phyloP scores from a whole-genome alignment of 257 asterid species.

The Scutellaria baicalensis region DNA sequence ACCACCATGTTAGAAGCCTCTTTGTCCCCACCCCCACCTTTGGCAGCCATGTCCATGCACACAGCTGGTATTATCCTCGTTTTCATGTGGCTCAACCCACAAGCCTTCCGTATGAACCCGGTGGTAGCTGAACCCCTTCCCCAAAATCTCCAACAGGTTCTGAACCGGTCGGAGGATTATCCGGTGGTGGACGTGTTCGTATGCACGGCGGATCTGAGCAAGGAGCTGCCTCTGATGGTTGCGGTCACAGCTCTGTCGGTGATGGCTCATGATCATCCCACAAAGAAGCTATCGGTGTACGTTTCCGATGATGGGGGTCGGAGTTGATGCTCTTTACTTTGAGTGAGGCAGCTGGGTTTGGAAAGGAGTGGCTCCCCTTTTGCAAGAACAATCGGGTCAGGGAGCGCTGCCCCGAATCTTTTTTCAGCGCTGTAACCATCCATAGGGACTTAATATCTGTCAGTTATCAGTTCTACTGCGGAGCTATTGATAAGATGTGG shows the following conservation, averaged over 20 bases:
- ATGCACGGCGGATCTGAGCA: slow-evolving; percentile 65
- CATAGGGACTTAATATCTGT: too few species aligned
- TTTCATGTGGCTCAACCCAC: slow-evolving; percentile 53
- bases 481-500: too few species aligned
- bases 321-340: slow-evolving; percentile 56
- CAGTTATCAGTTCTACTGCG: too few species aligned
- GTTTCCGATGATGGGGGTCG: slow-evolving; percentile 78
- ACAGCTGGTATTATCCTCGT: slow-evolving; percentile 35
- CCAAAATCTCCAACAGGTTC: slow-evolving; percentile 16
- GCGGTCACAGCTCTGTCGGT: slow-evolving; percentile 66
- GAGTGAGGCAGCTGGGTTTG: slow-evolving; percentile 60
- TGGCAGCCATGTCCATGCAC: slow-evolving; percentile 24
- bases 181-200: slow-evolving; percentile 58
- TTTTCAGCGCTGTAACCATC: too few species aligned
- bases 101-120: slow-evolving; percentile 47
- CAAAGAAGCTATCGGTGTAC: slow-evolving; percentile 50
- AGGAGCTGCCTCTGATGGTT: slow-evolving; percentile 60
- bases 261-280: slow-evolving; percentile 68
- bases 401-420: too few species aligned
- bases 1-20: slow-evolving; percentile 39
- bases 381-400: too few species aligned
- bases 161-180: slow-evolving; percentile 4
- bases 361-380: too few species aligned
- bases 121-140: slow-evolving; percentile 23
- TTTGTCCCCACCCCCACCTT: slow-evolving; percentile 15